Conservation (phyloP, 108 stramenopile species). For the Discostella stelligeroides region DNA sequence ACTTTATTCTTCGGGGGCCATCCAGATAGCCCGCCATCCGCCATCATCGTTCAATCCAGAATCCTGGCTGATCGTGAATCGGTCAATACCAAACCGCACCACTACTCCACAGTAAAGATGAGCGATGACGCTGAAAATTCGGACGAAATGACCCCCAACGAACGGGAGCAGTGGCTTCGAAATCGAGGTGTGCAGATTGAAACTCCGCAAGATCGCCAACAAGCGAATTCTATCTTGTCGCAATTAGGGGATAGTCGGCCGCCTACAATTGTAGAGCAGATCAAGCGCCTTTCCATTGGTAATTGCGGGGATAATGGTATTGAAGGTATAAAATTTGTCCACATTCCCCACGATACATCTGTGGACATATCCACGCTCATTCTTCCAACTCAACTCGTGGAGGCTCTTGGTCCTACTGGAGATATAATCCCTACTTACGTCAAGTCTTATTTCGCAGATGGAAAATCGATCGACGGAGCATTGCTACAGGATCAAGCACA, state of each 20-base stretch:
- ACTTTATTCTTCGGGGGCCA: no score
- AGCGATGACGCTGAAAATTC: no score
- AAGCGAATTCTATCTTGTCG: constrained; percentile 18
- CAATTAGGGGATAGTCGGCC: background rate
- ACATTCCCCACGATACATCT: constrained; percentile 70
- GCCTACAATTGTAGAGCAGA: constrained; percentile 17
- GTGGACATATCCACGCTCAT: constrained; percentile 56
- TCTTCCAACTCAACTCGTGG: constrained; percentile 23
- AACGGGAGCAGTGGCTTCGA: constrained; percentile 72
- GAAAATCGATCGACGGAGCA: constrained; percentile 54
- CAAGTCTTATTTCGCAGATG: constrained; percentile 70
- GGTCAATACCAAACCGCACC: no score
- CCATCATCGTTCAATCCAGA: no score
- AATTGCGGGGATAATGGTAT: constrained; percentile 5
- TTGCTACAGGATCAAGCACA: constrained; percentile 67
- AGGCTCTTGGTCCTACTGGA: constrained; percentile 38
- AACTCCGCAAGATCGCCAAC: constrained; percentile 42
- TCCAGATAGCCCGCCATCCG: no score
- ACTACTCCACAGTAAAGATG: no score
- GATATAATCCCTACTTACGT: constrained; percentile 60
- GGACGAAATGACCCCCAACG: constrained; percentile 67
- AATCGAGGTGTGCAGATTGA: constrained; percentile 61
- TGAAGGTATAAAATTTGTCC: constrained; percentile 56
- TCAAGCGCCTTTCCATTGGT: constrained; percentile 11
- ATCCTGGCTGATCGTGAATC: no score